A percentile compares a stretch with the other conserved stretches of the same genome.
Conservation (phyloP, 148 eudicot genomes). For the Cornus suecica region DNA sequence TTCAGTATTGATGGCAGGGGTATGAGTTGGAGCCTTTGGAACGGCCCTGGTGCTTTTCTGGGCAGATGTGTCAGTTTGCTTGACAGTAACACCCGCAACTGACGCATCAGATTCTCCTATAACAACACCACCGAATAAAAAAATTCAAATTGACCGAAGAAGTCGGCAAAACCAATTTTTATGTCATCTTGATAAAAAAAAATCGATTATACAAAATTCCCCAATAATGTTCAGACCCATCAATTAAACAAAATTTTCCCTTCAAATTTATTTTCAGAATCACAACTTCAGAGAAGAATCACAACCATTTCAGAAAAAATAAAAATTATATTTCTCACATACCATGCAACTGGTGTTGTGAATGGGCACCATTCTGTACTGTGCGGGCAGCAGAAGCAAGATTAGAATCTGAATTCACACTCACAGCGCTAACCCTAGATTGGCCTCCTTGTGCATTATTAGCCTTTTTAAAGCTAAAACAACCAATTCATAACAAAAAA, state of each 20-base stretch:
- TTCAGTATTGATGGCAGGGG: constrained; percentile 32
- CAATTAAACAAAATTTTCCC: too few species aligned
- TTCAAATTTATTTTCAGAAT: neutral
- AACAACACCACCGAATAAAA: constrained; percentile 13
- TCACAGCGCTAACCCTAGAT: constrained; percentile 32
- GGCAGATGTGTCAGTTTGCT: constrained; percentile 32
- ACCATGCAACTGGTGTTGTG: constrained; percentile 49
- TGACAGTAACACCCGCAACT: constrained; percentile 21
- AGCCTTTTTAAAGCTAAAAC: constrained; percentile 52
- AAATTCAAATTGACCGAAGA: neutral
- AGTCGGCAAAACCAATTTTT: neutral
- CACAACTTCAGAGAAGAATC: neutral
- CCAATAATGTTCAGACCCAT: neutral
- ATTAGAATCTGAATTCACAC: constrained; percentile 35
- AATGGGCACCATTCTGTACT: constrained; percentile 65
- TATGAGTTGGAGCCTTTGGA: constrained; percentile 45
- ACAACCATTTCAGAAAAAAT: neutral
- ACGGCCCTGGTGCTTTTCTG: constrained; percentile 38
- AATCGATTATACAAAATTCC: neutral
- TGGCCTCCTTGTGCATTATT: constrained; percentile 69
- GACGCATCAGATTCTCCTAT: constrained; percentile 36
- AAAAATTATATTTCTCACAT: constrained; percentile 15
- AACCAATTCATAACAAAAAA: constrained; percentile 8
- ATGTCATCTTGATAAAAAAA: neutral
- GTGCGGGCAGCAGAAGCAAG: constrained; percentile 28